Base-by-base conservation (phyloP, 208 protist species). In the Trypanosoma conorhini region DNA sequence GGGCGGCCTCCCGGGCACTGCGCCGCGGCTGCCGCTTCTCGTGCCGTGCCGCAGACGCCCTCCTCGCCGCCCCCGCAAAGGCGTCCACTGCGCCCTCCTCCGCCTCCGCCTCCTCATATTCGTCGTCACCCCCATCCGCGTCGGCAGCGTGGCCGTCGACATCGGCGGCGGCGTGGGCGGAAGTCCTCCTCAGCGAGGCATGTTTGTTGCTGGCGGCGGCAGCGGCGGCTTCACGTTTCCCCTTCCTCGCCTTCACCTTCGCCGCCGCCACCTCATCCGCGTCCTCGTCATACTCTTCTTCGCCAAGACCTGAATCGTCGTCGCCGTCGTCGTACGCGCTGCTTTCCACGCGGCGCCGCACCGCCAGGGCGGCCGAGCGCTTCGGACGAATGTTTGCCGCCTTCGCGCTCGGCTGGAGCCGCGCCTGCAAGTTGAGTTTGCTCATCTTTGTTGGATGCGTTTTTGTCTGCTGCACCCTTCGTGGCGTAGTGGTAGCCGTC, bases 81-180 rank as follows among this genome's bases (percentile, higher is more conserved):
- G 12, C 13, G 7, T 52, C 48, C 3, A 24, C 48, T 5, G 12
- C 52, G 46, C 42, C 21, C 33, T 57, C 57, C 66, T 70, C 60
- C 63, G 33, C 30, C 55, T 5, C 64, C 54, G 22, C 38, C 50
- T 70, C 57, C 52, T 59, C 24, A 22, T 59, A 33, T 67, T 52
- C 50, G 17, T 31, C n/a, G n/a, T n/a, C n/a, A n/a, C n/a, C 31
- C 66, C 42, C 13, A 58, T 46, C 13, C 7, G 5, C 46, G 5
- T 62, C 55, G 26, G 33, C 55, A 15, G 26, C 44, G 55, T 74
- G 57, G 5, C 44, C 62, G 30, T 74, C 67, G 17, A 71, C 68
- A 44, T 88, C 67, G 8, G 73, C 70, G 26, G 80, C n/a, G 50
- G 24, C 46, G n/a, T 12, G 12, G 15, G 12, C 42, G 26, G 54